A percentile compares a stretch with the other conserved stretches of the same genome.
These are phyloP conservation scores for Epipyxis sp. DNA, from an alignment of 108 stramenopile genomes.

Conservation along the genomic window DNA sequence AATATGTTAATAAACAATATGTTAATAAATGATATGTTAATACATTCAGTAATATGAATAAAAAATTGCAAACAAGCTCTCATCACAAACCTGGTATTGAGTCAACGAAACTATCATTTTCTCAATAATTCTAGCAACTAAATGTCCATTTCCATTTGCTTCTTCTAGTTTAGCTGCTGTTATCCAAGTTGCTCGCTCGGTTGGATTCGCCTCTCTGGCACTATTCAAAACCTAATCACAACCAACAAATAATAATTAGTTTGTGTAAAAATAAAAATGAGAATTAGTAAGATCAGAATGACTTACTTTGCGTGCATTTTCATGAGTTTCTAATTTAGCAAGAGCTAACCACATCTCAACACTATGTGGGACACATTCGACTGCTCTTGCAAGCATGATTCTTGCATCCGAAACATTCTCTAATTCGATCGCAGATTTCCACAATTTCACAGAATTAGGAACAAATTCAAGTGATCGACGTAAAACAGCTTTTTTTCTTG, in stretches of 20 bases:
- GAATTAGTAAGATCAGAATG: too few species aligned
- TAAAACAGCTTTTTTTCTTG: conserved; percentile 80
- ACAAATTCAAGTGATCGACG: conserved; percentile 87
- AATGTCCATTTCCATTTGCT: conserved; percentile 64
- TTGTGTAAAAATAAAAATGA: too few species aligned
- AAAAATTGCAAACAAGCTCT: neutral
- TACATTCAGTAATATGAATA: neutral
- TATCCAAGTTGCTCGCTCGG: conserved; percentile 88
- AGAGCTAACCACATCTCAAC: conserved; percentile 98
- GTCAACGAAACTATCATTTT: conserved; percentile 40
- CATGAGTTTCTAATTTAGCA: conserved; percentile 92
- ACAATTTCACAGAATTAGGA: conserved; percentile 81
- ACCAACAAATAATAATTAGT: too few species aligned
- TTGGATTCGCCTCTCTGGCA: conserved; percentile 82
- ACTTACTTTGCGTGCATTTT: conserved; percentile 88
- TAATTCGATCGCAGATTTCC: conserved; percentile 92
- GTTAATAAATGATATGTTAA: conserved; percentile 1
- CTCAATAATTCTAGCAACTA: conserved; percentile 45
- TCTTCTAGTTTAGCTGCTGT: conserved; percentile 96
- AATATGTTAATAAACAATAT: neutral
- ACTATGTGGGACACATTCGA: conserved; percentile 87
- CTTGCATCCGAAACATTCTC: conserved; percentile 84
- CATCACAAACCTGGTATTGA: conserved; percentile 39
- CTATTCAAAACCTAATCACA: too few species aligned
- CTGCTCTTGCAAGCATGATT: conserved; percentile 81